These are phyloP conservation scores for Trametes cinnabarina DNA, from an alignment of 768 basidiomycete species.

Conservation along the genomic window DNA sequence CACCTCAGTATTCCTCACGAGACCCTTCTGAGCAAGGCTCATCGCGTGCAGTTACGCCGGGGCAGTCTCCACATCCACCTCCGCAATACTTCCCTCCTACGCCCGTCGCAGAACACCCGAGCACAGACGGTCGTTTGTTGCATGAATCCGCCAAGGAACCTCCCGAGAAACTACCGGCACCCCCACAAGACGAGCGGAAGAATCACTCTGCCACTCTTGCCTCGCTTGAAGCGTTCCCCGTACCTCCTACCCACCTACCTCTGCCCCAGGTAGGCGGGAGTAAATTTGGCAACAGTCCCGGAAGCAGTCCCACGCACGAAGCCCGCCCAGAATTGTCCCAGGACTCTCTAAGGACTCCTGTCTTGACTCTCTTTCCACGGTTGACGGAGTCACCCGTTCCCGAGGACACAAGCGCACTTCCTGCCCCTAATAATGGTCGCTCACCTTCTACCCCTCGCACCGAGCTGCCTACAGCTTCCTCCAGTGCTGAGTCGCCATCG, in stretches of 20 bases:
- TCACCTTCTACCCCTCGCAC: constrained; percentile 6
- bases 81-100: constrained; percentile 20
- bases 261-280: constrained; percentile 43
- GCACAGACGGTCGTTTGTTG: neutral
- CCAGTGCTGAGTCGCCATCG: neutral
- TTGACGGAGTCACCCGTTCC: constrained; percentile 16
- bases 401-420: neutral
- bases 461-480: neutral
- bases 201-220: constrained; percentile 45
- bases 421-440: constrained; percentile 3
- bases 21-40: constrained; percentile 15
- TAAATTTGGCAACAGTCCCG: neutral
- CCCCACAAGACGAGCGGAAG: constrained; percentile 18
- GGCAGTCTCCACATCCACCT: constrained; percentile 18
- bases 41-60: constrained; percentile 19
- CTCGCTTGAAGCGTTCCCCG: constrained; percentile 70
- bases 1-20: constrained; percentile 21
- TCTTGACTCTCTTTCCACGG: constrained; percentile 14
- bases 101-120: constrained; percentile 1
- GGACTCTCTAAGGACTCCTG: constrained; percentile 4
- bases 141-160: neutral
- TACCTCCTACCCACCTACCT: constrained; percentile 71
- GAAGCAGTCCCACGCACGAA: constrained; percentile 10
- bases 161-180: neutral
- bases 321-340: neutral